Evolutionary conservation across 441 rosid genomes (phyloP), one percentile per base, ranked within the genome.

Genomic region (Adansonia madagascariensis): DNA sequence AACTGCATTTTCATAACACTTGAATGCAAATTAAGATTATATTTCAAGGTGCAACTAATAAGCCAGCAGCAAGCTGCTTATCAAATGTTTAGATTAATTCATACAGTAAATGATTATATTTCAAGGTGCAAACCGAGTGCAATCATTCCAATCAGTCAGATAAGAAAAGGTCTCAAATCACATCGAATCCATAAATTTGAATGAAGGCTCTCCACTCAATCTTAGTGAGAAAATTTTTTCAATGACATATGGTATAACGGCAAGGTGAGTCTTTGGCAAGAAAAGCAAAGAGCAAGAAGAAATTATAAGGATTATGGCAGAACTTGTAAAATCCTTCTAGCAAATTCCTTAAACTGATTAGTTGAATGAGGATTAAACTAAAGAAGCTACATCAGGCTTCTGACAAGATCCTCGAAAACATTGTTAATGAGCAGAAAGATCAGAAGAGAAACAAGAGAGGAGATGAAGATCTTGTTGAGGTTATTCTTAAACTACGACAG

Each of bases 381-480:
- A 79, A 80, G 67, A 74, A 75, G 53, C 46, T 70, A 20, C 82
- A 73, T 11, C 44, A 24, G 62, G 63, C 65, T 10, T 24, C 49
- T 6, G 75, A 77, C n/a, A 31, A 61, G 72, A 80, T 80, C 18
- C 77, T 27, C 10, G 77, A 57, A 35, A 65, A 59, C 55, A 80
- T 83, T 8, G 50, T 85, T 11, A 11, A 68, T 41, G 82, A 79
- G 3, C 83, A 83, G 4, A 68, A 14, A 50, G 43, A 27, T 27
- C 31, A 35, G 57, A 72, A 9, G 9, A 79, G 22, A n/a, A 50
- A 7, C 18, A 55, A n/a, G 59, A 8, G 9, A 55, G 59, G 17
- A 49, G 6, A 70, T 24, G 59, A 10, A 47, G 43, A 70, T 20
- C 20, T 70, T 11, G 60, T 70, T 18, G 74, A 70, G 22, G 44